Conservation (phyloP, 2,329 filamentous ascomycete species). For the Thelonectria rubi region DNA sequence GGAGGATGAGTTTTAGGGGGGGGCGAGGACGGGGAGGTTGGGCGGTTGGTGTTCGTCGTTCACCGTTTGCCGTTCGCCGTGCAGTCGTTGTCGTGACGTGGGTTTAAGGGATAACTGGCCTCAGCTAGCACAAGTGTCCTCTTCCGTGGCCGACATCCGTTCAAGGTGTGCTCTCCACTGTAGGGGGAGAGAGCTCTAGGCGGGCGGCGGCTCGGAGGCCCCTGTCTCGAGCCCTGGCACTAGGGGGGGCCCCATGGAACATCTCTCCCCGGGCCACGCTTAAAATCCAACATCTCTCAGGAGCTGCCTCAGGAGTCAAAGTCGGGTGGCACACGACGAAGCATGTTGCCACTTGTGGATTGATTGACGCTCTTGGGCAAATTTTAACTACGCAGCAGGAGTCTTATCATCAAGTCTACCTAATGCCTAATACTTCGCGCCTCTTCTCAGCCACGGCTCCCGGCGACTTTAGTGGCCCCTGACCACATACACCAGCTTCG, state of each 20-base stretch:
- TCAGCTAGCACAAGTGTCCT: conserved; percentile 45
- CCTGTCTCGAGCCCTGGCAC: conserved; percentile 16
- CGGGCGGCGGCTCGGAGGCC: conserved; percentile 18
- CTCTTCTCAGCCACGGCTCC: background rate
- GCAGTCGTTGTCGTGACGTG: conserved; percentile 35
- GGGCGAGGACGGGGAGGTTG: no score
- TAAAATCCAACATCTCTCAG: no score
- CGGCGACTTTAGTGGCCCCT: background rate
- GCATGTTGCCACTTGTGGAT: no score
- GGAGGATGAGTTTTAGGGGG: no score
- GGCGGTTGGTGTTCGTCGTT: conserved; percentile 17
- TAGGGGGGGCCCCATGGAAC: conserved; percentile 5
- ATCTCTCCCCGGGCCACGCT: no score
- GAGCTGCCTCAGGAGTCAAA: no score
- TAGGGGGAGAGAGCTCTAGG: background rate
- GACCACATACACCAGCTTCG: conserved; percentile 51
- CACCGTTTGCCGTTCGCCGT: conserved; percentile 4
- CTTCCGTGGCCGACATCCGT: conserved; percentile 36
- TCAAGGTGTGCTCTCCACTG: conserved; percentile 42
- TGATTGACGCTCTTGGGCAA: no score
- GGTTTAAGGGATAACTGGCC: conserved; percentile 38
- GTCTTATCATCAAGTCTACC: no score
- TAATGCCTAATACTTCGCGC: no score
- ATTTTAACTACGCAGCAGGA: no score
- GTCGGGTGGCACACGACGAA: no score